Base-by-base conservation (phyloP, 257 asterid genomes). In the Scutellaria barbata region DNA sequence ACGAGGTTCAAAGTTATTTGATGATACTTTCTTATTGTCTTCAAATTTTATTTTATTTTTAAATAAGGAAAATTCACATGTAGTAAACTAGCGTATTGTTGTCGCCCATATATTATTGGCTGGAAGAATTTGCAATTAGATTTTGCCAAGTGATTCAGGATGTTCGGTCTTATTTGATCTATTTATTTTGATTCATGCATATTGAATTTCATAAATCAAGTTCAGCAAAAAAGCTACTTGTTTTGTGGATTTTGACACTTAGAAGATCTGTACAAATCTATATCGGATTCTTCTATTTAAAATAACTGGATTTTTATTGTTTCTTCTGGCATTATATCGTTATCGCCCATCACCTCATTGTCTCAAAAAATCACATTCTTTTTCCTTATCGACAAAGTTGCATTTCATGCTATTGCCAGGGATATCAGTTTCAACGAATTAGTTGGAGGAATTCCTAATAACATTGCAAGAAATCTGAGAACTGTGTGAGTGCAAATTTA, bases 391-490 rank as follows among this genome's bases (percentile, higher is more conserved):
- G 74, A 51, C 60, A 61, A 42, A 18, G 22, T 68, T 68, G 55
- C 62, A 7, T 66, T 72, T 68, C 2, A 37, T 70, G 67, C 51
- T 68, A 7, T 74, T 66, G 35, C 35, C 88, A 91, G 97, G 81
- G 97, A 88, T 72, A 81, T 89, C 66, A 87, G 96, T 77, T 91
- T 89, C 90, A 91, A 91, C 78, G 82, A 76, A 59, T 73, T 91
- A 62, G 72, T 30, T 13, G 97, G 97, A 48, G 71, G 59, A 63
- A 86, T 90, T 80, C 92, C 87, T 14, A 47, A 78, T 72, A 69
- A 57, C 76, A 78, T 89, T 61, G 79, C 87, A 9, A 84, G 94
- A 77, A 84, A 71, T 45, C 74, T 88, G 47, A 87, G 81, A 69
- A 79, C 82, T 68, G 77, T 88, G 97, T 91, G 72, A 81, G 97